phyloP scores from a whole-genome alignment of 768 basidiomycete genomes.

The Suillus variegatus region DNA sequence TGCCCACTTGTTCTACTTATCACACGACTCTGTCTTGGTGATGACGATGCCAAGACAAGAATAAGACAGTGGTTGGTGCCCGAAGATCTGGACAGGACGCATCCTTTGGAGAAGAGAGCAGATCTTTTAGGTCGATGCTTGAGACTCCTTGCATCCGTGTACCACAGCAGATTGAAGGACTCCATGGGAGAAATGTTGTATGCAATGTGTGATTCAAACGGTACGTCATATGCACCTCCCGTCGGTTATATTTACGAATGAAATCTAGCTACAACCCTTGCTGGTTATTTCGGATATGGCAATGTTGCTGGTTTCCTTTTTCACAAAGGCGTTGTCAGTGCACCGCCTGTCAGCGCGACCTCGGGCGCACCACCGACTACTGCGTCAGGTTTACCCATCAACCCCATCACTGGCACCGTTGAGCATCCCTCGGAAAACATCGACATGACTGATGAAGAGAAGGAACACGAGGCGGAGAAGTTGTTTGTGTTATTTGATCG shows the following conservation, averaged over 20 bases:
- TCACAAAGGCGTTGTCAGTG: constrained; percentile 79
- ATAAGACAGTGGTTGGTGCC: constrained; percentile 76
- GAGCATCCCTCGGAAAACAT: constrained; percentile 38
- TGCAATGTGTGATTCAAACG: constrained; percentile 78
- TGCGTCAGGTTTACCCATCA: constrained; percentile 51
- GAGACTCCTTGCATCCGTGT: constrained; percentile 72
- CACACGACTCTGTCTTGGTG: constrained; percentile 65
- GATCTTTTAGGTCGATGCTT: constrained; percentile 81
- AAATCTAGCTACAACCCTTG: constrained; percentile 61
- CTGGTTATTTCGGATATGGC: constrained; percentile 88
- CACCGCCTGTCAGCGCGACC: constrained; percentile 43
- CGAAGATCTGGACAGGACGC: constrained; percentile 74
- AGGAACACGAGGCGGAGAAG: constrained; percentile 90
- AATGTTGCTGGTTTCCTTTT: constrained; percentile 95
- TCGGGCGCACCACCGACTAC: constrained; percentile 36
- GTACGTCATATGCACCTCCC: constrained; percentile 32
- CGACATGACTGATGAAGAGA: constrained; percentile 94
- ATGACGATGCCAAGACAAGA: constrained; percentile 54
- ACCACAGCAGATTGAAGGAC: constrained; percentile 71
- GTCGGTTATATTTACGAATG: not conserved
- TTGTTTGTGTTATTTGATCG: constrained; percentile 91
- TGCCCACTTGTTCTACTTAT: constrained; percentile 78
- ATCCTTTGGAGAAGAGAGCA: constrained; percentile 68
- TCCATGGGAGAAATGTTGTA: constrained; percentile 87
- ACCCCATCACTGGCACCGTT: constrained; percentile 86